A percentile compares a stretch with the other conserved stretches of the same genome.
phyloP scores from a whole-genome alignment of 768 basidiomycete species.

The Lactarius akahatsu region DNA sequence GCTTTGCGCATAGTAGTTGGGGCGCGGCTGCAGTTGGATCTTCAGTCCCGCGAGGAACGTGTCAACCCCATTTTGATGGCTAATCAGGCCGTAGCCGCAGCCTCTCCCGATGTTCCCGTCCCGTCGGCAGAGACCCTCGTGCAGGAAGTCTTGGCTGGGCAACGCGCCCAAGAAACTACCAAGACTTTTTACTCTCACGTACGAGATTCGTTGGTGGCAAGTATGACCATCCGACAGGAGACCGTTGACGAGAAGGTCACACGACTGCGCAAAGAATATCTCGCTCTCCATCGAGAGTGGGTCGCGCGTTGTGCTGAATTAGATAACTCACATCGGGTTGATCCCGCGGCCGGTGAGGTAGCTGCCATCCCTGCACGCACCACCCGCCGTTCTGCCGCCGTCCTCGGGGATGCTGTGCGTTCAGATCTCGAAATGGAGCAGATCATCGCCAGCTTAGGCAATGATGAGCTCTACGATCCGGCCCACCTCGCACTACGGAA shows the following conservation, averaged over 20 bases:
- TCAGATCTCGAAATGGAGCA: conserved; percentile 97
- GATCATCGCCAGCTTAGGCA: conserved; percentile 91
- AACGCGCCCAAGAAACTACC: conserved; percentile 38
- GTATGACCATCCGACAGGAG: conserved; percentile 53
- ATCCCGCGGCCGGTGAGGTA: conserved; percentile 37
- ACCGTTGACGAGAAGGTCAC: conserved; percentile 53
- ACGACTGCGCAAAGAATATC: conserved; percentile 63
- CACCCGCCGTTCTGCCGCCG: conserved; percentile 70
- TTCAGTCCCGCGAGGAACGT: conserved; percentile 60
- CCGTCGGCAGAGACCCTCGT: conserved; percentile 45
- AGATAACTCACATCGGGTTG: conserved; percentile 54
- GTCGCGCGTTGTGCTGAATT: conserved; percentile 64
- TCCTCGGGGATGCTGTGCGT: conserved; percentile 82
- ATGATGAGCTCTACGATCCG: conserved; percentile 91
- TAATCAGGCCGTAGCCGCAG: conserved; percentile 49
- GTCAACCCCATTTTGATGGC: conserved; percentile 61
- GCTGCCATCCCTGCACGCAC: conserved; percentile 49
- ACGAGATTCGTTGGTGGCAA: conserved; percentile 51
- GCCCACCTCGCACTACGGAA: conserved; percentile 83
- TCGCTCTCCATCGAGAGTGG: conserved; percentile 71
- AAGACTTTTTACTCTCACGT: conserved; percentile 40
- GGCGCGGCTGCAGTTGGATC: conserved; percentile 58
- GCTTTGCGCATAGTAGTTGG: conserved; percentile 63
- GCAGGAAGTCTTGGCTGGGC: conserved; percentile 45
- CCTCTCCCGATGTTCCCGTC: conserved; percentile 40